Base-by-base conservation (phyloP, 257 asterid species). In the Scutellaria baicalensis region DNA sequence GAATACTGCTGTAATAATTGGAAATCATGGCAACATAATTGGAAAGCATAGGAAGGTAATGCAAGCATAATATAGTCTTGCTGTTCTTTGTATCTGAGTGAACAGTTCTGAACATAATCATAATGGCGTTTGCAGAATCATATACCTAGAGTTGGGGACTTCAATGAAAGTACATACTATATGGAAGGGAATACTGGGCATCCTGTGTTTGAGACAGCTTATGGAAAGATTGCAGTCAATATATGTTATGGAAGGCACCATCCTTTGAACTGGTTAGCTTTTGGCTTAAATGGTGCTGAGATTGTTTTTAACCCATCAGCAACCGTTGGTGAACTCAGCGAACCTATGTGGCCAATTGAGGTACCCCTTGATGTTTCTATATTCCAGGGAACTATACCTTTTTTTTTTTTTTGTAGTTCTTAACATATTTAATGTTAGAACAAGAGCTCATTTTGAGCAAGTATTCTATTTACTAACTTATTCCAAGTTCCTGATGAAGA, bases 311-410 rank as follows among this genome's bases (percentile, higher is more conserved):
- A 93, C 76, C 98, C 98, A 16, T 90, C 98, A 6, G 97, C 98
- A 64, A 93, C 97, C 20, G 98, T 93, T 36, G 98, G 97, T 54
- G 98, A 90, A 76, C 97, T 93, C 77, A 93, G 98, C 40, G 98
- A 93, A 86, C 97, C 98, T 38, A 93, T 93, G 98, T 93, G 98
- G 98, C 91, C 98, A 73, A 82, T 93, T 20, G 98, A 93, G 98
- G 98, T 93, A 83, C 52, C 66, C 4, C 49, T 66, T 56, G 33
- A 2, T 44, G 50, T 14, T 35, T 18, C 31, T 59, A 13, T 17
- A 14, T 21, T 5, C 64, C 8, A 66, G 39, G 10, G 9, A 27
- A 27, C 33, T 27, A 27, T 27, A 27, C 33, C 33, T 5, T 27
- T 27, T 27, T 27, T 27, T 27, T 27, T 27, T 5, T 27, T 27